phyloP scores from a whole-genome alignment of 306 rosid genomes.

The Quercus aquifolioides region DNA sequence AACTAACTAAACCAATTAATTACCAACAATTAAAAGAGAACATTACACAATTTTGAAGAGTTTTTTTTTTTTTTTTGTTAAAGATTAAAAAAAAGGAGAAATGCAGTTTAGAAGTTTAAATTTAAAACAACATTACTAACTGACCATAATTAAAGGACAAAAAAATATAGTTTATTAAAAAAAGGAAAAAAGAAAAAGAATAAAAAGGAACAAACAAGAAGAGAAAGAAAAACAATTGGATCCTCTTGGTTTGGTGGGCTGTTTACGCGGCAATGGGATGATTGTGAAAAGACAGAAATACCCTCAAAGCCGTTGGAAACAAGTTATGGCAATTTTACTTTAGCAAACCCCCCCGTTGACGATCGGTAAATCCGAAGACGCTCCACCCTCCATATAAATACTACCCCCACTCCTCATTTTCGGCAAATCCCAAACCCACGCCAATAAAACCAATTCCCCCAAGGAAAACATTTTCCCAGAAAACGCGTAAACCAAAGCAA shows the following conservation, averaged over 20 bases:
- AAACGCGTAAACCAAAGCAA: no score
- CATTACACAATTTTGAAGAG: no score
- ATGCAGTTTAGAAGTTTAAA: no score
- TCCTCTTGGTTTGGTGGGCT: background rate
- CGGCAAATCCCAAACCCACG: background rate
- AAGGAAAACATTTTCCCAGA: no score
- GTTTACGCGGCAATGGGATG: conserved; percentile 40
- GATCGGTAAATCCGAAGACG: conserved; percentile 20
- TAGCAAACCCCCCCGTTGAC: background rate
- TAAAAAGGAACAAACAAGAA: background rate
- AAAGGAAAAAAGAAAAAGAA: background rate
- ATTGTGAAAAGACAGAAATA: background rate
- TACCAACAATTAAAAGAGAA: no score
- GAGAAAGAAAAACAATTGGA: background rate
- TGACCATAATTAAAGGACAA: no score
- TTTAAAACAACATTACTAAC: no score
- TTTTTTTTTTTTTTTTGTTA: no score
- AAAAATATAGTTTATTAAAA: no score
- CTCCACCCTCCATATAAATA: background rate
- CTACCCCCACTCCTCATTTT: background rate
- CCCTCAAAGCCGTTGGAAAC: conserved; percentile 10
- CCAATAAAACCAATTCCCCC: no score
- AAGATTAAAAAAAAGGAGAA: no score
- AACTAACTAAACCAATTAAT: no score
- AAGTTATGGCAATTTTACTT: background rate